Percentiles rank a stretch among this genome's conserved stretches.
Evolutionary conservation across 495 filamentous ascomycete genomes (phyloP).

Genomic region (Neurospora sp.): DNA sequence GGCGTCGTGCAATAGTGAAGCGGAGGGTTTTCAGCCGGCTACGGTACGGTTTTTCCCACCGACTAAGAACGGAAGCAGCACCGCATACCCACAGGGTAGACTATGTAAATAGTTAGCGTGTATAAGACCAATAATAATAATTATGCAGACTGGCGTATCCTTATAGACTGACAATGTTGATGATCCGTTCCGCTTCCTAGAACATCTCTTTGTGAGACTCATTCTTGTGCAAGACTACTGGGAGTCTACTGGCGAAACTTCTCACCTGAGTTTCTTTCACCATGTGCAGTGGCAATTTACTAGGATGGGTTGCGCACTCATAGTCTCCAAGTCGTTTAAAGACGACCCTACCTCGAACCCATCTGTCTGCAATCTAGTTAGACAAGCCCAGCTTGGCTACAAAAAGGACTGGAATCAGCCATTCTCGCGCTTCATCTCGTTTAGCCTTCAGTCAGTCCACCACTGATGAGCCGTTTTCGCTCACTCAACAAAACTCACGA

Average conservation of each 20-base stretch:
- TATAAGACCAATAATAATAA: no score
- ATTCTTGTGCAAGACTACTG: neutral
- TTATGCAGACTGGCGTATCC: neutral
- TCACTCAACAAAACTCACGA: neutral
- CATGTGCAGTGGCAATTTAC: neutral
- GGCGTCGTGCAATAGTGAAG: no score
- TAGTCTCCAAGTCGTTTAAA: neutral
- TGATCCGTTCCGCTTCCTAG: neutral
- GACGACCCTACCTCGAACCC: neutral
- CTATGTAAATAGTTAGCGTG: no score
- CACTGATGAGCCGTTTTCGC: neutral
- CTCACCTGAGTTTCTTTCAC: neutral
- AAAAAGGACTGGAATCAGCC: neutral
- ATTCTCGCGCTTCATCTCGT: neutral
- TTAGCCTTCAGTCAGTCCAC: neutral
- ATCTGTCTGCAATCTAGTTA: neutral
- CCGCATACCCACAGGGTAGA: no score
- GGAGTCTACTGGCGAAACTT: neutral
- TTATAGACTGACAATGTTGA: neutral
- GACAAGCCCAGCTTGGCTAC: neutral
- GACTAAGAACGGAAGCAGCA: no score
- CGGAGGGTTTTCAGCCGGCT: no score
- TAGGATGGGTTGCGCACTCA: neutral
- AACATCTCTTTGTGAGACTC: neutral
- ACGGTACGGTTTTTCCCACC: no score